Percentiles rank a stretch among this genome's conserved stretches.
phyloP scores from a whole-genome alignment of 1,284 basidiomycete species.

The Sanguinoderma infundibulare region DNA sequence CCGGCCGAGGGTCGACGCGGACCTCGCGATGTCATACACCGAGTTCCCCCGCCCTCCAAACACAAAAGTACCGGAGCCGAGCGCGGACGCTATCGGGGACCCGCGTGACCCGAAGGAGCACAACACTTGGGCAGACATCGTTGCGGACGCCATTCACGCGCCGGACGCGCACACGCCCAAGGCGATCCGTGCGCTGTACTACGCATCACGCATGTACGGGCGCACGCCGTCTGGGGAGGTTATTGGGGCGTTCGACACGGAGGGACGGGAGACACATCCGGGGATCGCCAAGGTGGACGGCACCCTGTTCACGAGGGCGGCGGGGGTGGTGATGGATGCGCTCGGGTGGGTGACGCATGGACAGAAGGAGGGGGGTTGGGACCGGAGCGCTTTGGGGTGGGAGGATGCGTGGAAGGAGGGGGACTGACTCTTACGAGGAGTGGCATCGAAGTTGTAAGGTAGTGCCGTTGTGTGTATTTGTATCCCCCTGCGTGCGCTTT shows the following conservation, averaged over 20 bases:
- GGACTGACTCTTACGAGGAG: constrained; percentile 3
- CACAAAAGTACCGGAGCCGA: constrained; percentile 15
- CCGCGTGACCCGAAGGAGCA: constrained; percentile 40
- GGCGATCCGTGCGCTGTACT: constrained; percentile 58
- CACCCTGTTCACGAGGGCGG: constrained; percentile 64
- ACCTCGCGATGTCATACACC: constrained; percentile 59
- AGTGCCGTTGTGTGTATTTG: background rate
- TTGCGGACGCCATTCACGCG: constrained; percentile 56
- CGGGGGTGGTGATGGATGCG: constrained; percentile 62
- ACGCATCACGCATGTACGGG: constrained; percentile 55
- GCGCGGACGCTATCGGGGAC: constrained; percentile 41
- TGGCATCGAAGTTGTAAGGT: background rate
- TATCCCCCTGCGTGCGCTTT: too few species aligned
- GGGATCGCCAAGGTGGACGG: constrained; percentile 60
- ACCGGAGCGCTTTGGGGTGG: constrained; percentile 67
- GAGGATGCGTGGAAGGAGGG: constrained; percentile 64
- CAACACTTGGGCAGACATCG: constrained; percentile 64
- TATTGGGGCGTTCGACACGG: constrained; percentile 47
- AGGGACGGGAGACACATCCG: constrained; percentile 43
- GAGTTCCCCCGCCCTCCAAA: constrained; percentile 44
- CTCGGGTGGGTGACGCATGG: constrained; percentile 65
- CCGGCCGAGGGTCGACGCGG: constrained; percentile 59
- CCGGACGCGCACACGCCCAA: constrained; percentile 69
- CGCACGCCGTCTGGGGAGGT: constrained; percentile 45
- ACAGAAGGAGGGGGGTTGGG: constrained; percentile 55